phyloP scores from a whole-genome alignment of 768 basidiomycete species.

The Lanmaoa rubissima region DNA sequence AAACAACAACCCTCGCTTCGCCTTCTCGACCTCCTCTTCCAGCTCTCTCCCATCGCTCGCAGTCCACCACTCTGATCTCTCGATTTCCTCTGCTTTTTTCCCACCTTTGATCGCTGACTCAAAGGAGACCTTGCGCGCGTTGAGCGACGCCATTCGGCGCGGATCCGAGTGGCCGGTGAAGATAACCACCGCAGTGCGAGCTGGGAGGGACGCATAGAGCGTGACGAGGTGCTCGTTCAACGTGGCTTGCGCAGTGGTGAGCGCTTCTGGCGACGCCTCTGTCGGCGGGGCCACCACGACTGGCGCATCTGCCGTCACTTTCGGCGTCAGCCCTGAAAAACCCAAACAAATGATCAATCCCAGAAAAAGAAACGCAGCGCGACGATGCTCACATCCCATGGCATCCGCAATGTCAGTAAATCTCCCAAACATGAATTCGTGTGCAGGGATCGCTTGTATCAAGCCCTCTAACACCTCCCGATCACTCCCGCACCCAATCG shows the following conservation, averaged over 20 bases:
- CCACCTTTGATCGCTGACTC: conserved; percentile 61
- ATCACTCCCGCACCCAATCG: conserved; percentile 73
- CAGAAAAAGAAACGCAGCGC: background rate
- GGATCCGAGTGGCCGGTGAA: conserved; percentile 92
- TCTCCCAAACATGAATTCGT: conserved; percentile 83
- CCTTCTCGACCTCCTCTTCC: conserved; percentile 75
- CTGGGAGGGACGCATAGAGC: conserved; percentile 68
- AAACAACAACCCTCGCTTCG: conserved; percentile 83
- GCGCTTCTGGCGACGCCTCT: conserved; percentile 35
- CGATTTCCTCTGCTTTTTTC: conserved; percentile 55
- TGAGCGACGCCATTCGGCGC: conserved; percentile 70
- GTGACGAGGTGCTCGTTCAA: conserved; percentile 61
- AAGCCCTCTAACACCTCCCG: conserved; percentile 76
- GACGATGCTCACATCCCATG: conserved; percentile 66
- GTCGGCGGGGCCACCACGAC: conserved; percentile 23
- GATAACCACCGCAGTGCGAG: conserved; percentile 78
- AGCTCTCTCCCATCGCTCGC: conserved; percentile 72
- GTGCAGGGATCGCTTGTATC: conserved; percentile 52
- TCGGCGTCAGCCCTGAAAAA: conserved; percentile 60
- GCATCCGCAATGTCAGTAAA: conserved; percentile 79
- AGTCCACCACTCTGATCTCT: conserved; percentile 66
- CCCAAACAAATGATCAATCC: background rate
- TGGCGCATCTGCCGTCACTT: conserved; percentile 39
- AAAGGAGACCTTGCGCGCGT: conserved; percentile 67
- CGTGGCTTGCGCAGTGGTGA: conserved; percentile 39